A percentile compares a stretch with the other conserved stretches of the same genome.
phyloP scores from a whole-genome alignment of 192 early-diverging fungal species.

The Coemansia sp. region DNA sequence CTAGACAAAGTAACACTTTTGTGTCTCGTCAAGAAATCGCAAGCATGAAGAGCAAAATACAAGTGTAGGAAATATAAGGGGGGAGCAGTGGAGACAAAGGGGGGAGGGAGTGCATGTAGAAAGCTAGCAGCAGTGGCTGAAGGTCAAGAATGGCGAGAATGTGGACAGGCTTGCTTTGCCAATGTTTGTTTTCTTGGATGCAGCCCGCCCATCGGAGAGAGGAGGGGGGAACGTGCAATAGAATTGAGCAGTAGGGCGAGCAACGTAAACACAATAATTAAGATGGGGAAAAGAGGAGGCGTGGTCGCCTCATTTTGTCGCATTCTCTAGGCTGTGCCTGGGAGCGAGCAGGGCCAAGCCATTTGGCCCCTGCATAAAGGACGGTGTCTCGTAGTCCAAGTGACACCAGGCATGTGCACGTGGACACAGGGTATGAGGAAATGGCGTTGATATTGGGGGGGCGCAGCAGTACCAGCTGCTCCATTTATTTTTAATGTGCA shows the following conservation, averaged over 20 bases:
- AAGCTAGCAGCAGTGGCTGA: not conserved
- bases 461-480: not conserved
- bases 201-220: not conserved
- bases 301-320: not conserved
- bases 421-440: not conserved
- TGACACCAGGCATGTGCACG: not conserved
- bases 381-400: not conserved
- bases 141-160: conserved; percentile 5
- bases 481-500: not conserved
- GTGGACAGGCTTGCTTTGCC: not conserved
- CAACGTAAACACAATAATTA: conserved; percentile 2
- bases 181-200: conserved; percentile 1
- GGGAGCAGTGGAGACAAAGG: not conserved
- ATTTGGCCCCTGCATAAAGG: conserved; percentile 1
- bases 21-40: not conserved
- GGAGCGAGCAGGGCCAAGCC: not conserved
- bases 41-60: conserved; percentile 3
- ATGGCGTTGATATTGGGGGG: not conserved
- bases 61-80: not conserved
- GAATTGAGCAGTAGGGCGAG: not conserved
- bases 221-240: not conserved
- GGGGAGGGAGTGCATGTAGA: not conserved
- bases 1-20: not conserved
- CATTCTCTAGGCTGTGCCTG: not conserved
- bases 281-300: not conserved